These are phyloP conservation scores for Aspergillus taichungensis DNA, from an alignment of 495 filamentous ascomycete genomes.

Conservation along the genomic window DNA sequence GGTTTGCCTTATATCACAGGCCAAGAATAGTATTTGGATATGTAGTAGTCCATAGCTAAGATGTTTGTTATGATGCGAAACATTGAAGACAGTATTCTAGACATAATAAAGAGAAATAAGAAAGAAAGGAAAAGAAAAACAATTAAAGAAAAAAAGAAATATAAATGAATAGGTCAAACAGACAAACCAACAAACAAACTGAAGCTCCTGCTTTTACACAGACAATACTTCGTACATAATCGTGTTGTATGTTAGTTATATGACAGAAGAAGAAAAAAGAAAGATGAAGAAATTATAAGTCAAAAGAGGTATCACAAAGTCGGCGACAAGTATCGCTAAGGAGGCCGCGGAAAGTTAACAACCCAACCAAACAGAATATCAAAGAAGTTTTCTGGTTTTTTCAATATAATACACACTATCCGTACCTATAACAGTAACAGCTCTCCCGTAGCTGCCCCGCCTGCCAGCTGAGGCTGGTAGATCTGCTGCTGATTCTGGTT, in stretches of 20 bases:
- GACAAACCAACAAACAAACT: no score
- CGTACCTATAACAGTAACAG: constrained; percentile 32
- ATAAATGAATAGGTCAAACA: no score
- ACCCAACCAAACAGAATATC: not conserved
- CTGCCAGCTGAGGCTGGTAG: constrained; percentile 42
- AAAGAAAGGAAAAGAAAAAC: no score
- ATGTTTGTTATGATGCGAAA: no score
- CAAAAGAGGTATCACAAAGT: constrained; percentile 12
- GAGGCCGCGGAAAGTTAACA: not conserved
- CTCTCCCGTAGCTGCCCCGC: constrained; percentile 42
- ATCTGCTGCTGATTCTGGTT: constrained; percentile 46
- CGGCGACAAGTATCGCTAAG: not conserved
- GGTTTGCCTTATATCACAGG: no score
- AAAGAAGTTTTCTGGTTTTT: constrained; percentile 11
- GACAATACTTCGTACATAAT: no score
- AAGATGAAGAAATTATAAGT: not conserved
- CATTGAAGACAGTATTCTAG: no score
- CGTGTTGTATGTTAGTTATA: not conserved
- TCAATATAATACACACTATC: constrained; percentile 13
- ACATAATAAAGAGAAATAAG: no score
- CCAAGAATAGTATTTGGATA: no score
- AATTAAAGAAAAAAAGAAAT: no score
- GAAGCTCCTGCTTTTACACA: no score
- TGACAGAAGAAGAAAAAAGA: not conserved
- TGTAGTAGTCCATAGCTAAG: no score